phyloP scores from a whole-genome alignment of 176 grass and related monocot genomes.

The Oryza longistaminata region DNA sequence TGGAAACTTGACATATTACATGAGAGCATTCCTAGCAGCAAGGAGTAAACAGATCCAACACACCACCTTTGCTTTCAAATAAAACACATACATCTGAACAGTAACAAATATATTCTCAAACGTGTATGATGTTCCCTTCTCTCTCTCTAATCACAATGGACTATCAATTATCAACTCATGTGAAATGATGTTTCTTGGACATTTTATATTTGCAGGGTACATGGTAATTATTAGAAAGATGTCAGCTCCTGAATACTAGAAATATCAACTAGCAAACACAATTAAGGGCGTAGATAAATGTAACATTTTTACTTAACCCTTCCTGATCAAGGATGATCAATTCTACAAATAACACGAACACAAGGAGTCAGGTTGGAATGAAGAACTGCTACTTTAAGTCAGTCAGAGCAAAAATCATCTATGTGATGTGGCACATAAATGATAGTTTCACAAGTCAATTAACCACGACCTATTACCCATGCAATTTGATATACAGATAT shows the following conservation, averaged over 20 bases:
- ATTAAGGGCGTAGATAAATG: background rate
- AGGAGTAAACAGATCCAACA: slow-evolving; percentile 1
- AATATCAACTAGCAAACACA: slow-evolving; percentile 15
- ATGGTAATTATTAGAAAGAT: background rate
- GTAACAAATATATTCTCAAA: background rate
- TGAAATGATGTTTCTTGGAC: slow-evolving; percentile 5
- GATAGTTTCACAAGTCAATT: slow-evolving; percentile 4
- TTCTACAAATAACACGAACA: background rate
- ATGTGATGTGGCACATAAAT: background rate
- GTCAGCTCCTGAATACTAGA: slow-evolving; percentile 13
- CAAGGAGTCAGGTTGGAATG: background rate
- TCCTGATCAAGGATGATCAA: background rate
- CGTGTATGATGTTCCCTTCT: background rate
- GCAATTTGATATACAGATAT: background rate
- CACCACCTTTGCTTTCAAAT: slow-evolving; percentile 8
- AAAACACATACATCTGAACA: slow-evolving; percentile 15
- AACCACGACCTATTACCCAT: slow-evolving; percentile 12
- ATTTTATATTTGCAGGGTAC: slow-evolving; percentile 13
- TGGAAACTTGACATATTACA: slow-evolving; percentile 26
- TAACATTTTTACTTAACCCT: slow-evolving; percentile 1
- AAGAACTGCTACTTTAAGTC: background rate
- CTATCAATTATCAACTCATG: background rate
- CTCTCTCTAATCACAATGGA: background rate
- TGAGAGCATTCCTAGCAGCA: background rate
- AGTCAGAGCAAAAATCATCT: background rate